Conservation (phyloP, 306 rosid species). For the Glycine soja region DNA sequence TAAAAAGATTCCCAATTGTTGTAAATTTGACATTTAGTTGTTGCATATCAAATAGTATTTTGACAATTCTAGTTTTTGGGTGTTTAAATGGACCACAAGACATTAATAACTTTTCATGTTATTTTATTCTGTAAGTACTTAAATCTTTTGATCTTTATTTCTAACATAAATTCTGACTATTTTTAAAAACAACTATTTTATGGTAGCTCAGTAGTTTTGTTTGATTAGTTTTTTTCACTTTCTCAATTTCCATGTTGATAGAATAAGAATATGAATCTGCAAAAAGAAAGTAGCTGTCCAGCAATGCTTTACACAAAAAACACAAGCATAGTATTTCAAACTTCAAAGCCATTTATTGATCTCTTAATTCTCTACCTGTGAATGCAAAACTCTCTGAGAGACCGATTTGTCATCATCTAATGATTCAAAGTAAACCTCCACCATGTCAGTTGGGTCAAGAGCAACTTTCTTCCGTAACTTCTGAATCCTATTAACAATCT, state of each 20-base stretch:
- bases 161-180: background rate
- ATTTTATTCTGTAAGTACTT: background rate
- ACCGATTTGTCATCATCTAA: constrained; percentile 73
- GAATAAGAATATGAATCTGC: background rate
- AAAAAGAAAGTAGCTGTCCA: background rate
- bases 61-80: too few relatives aligned
- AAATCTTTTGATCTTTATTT: background rate
- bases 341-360: background rate
- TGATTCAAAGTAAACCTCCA: constrained; percentile 85
- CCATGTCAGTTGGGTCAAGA: constrained; percentile 87
- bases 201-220: background rate
- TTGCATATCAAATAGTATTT: too few relatives aligned
- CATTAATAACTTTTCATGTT: too few relatives aligned
- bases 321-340: background rate
- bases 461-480: constrained; percentile 89
- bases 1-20: too few relatives aligned
- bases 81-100: too few relatives aligned
- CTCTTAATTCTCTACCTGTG: constrained; percentile 69
- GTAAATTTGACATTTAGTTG: too few relatives aligned
- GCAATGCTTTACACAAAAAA: background rate
- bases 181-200: background rate
- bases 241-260: background rate
- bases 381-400: constrained; percentile 69
- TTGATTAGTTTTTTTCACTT: background rate
- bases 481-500: constrained; percentile 97